Base-by-base conservation (phyloP, 2,329 filamentous ascomycete genomes). In the Aspergillus sp. region DNA sequence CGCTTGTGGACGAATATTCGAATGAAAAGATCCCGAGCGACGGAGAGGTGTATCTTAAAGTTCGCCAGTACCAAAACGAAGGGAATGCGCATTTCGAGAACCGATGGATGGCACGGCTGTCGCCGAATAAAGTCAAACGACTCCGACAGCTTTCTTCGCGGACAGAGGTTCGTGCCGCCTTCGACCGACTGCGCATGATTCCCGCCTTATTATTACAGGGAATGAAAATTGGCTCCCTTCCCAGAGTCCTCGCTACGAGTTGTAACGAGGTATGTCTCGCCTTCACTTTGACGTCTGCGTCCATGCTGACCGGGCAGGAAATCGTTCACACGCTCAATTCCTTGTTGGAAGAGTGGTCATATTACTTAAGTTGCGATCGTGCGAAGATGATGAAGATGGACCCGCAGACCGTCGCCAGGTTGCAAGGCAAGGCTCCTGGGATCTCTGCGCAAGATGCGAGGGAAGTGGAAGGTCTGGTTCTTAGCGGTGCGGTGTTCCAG, bases 371-470 rank as follows among this genome's bases (percentile, higher is more conserved):
- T 34, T 51, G 33, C 3, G 49, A 65, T 59, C 17, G 30, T 19
- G 44, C 22, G 51, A 40, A 42, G 37, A 61, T 66, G 34, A 58
- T 57, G 44, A 66, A 58, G 46, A 64, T 69, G 17, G 58, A 67
- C 56, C 37, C 37, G 22, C 34, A 68, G 46, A 67, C 58, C 2
- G 48, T 68, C 0, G 56, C 65, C 2, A 33, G 17, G 13, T 51
- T 68, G 6, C 51, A 67, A 51, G 53, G 64, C 17, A 40, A 60
- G 17, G 66, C 60, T 9, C 67, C 64, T 3, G 49, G 65, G 4
- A 55, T 51, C 58, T 45, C 51, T 17, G 11, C 34, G 13, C 46
- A 17, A 22, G 59, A 66, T 37, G 47, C 40, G 3, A 60, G 51
- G 52, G 58, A 11, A 27, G 63, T 52, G 11, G 39, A 44, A 47